phyloP scores from a whole-genome alignment of 2,329 filamentous ascomycete genomes.

The Alternaria arborescens region DNA sequence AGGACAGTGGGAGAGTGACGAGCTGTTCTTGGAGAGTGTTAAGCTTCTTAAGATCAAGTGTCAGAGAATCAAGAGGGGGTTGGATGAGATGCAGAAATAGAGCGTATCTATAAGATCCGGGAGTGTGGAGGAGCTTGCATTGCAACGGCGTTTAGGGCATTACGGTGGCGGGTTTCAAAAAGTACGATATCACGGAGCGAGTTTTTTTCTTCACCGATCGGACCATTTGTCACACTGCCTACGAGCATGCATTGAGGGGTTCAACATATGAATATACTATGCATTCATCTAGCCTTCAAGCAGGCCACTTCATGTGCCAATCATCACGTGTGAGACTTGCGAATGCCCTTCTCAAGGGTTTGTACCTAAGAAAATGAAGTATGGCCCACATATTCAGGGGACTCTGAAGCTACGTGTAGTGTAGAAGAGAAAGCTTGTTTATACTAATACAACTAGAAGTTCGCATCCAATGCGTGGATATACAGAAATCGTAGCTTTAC shows the following conservation, averaged over 20 bases:
- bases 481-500: not conserved
- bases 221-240: not conserved
- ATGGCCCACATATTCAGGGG: not conserved
- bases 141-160: conserved; percentile 35
- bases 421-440: not conserved
- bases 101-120: not conserved
- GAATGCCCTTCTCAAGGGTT: not conserved
- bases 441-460: not conserved
- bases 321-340: not conserved
- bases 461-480: not conserved
- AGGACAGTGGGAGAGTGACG: conserved; percentile 93
- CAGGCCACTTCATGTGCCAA: not conserved
- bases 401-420: not conserved
- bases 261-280: conserved; percentile 4
- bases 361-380: not conserved
- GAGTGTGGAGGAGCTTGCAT: conserved; percentile 22
- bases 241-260: not conserved
- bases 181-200: conserved; percentile 31
- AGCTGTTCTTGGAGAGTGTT: conserved; percentile 89
- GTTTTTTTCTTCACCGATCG: conserved; percentile 4
- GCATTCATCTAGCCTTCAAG: not conserved
- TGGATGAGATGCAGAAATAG: conserved; percentile 57
- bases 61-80: conserved; percentile 73
- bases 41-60: conserved; percentile 88
- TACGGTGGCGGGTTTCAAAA: conserved; percentile 23